phyloP scores from a whole-genome alignment of 768 basidiomycete species.

The Amanita jacksonii region DNA sequence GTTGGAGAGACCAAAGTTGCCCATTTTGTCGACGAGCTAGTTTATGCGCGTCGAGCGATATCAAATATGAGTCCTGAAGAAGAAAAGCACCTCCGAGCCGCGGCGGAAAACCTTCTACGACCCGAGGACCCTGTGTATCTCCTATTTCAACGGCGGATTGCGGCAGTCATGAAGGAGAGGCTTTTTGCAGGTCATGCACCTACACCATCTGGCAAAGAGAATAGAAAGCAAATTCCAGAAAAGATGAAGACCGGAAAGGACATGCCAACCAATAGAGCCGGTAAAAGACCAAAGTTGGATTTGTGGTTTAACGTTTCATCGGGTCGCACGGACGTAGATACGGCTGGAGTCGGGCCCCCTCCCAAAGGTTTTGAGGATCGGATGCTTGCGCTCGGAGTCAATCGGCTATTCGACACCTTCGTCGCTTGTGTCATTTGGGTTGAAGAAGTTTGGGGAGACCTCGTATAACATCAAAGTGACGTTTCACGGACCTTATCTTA shows the following conservation, averaged over 20 bases:
- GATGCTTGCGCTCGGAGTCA: conserved; percentile 35
- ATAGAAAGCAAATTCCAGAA: conserved; percentile 17
- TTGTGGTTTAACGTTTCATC: conserved; percentile 6
- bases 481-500: neutral
- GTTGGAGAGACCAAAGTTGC: conserved; percentile 42
- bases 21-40: conserved; percentile 67
- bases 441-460: conserved; percentile 43
- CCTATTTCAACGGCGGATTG: conserved; percentile 50
- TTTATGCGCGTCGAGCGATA: conserved; percentile 36
- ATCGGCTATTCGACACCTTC: conserved; percentile 32
- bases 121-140: conserved; percentile 57
- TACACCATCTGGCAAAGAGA: neutral
- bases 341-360: conserved; percentile 5
- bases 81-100: conserved; percentile 43
- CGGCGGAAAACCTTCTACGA: conserved; percentile 55
- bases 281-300: conserved; percentile 15
- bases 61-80: conserved; percentile 25
- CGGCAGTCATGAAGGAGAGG: conserved; percentile 28
- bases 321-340: neutral
- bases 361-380: conserved; percentile 61
- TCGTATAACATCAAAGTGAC: conserved; percentile 18
- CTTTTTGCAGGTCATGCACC: conserved; percentile 8
- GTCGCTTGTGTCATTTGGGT: conserved; percentile 41
- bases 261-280: conserved; percentile 10
- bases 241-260: conserved; percentile 27